Base-by-base conservation (phyloP, 1,284 basidiomycete genomes). In the Apiotrichum mycotoxinovorans region DNA sequence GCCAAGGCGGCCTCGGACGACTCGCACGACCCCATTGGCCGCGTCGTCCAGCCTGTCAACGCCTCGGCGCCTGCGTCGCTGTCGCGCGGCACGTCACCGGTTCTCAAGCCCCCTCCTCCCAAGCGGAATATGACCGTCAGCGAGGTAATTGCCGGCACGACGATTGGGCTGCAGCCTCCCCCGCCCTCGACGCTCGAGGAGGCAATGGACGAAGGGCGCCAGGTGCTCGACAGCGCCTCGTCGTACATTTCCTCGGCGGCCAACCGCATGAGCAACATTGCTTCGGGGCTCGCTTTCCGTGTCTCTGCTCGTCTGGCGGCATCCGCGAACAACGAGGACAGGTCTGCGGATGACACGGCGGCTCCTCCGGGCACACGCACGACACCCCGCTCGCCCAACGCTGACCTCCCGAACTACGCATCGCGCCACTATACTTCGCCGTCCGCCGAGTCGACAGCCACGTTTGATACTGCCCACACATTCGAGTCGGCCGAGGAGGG, bases 401-500 rank as follows among this genome's bases (percentile, higher is more conserved):
- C 40, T 9, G 40, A 41, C 20, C 20, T 48, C 33, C 18, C 46
- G 9, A 12, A 30, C 30, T 12, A 30, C 7, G 12, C 12, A 7
- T 14, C 22, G 11, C 33, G 18, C n/a, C 22, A 4, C 44, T 33
- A 34, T 12, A 4, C 33, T 2, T 37, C 46, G 46, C 33, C 33
- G 26, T 48, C 46, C 18, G 46, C 17, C 4, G 33, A 22, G 20
- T 48, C 46, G 33, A 48, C 46, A 8, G 23, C 30, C 5, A 48
- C 46, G 11, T 48, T 48, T 25, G 46, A 46, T 30, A 46, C 45
- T 7, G 45, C 45, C 9, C 43, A 15, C 43, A 22, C 15, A 3
- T 46, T 20, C 30, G 48, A 41, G 38, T 51, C 49, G 10, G 49
- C 49, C 12, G 49, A 51, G 10, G 49, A 51, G 25, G 49, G 49